phyloP scores from a whole-genome alignment of 73 alveolate species.

The Strombidium stylifer region DNA sequence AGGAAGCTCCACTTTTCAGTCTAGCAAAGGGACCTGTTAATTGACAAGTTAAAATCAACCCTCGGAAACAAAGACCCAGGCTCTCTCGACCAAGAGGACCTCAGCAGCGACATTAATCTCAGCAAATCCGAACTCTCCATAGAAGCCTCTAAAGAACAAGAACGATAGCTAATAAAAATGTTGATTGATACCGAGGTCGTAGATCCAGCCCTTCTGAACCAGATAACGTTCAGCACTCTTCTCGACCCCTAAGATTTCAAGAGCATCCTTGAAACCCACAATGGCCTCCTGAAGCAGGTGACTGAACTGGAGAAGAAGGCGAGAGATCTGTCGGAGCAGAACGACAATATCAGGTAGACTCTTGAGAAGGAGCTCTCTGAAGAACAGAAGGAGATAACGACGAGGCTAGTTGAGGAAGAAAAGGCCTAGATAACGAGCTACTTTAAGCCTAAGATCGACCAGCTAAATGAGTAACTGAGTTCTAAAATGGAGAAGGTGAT shows the following conservation, averaged over 20 bases:
- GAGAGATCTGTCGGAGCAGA: not conserved
- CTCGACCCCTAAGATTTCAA: not conserved
- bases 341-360: not conserved
- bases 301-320: not conserved
- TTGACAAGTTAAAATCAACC: constrained; percentile 8
- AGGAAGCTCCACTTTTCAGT: not conserved
- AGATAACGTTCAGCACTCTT: not conserved
- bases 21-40: constrained; percentile 7
- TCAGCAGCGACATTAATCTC: no score
- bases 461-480: constrained; percentile 41
- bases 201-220: not conserved
- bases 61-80: not conserved
- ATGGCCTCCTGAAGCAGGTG: not conserved
- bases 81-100: no score
- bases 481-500: constrained; percentile 57
- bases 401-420: constrained; percentile 25
- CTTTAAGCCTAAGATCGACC: constrained; percentile 38
- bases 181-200: not conserved
- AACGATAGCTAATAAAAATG: not conserved
- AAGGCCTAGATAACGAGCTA: constrained; percentile 8
- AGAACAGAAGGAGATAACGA: constrained; percentile 30
- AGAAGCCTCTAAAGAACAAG: not conserved
- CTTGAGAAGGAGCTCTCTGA: not conserved
- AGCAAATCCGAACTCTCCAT: no score
- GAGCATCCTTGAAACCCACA: not conserved